A percentile compares a stretch with the other conserved stretches of the same genome.
phyloP scores from a whole-genome alignment of 345 rosid species.

The Barbarea vulgaris region DNA sequence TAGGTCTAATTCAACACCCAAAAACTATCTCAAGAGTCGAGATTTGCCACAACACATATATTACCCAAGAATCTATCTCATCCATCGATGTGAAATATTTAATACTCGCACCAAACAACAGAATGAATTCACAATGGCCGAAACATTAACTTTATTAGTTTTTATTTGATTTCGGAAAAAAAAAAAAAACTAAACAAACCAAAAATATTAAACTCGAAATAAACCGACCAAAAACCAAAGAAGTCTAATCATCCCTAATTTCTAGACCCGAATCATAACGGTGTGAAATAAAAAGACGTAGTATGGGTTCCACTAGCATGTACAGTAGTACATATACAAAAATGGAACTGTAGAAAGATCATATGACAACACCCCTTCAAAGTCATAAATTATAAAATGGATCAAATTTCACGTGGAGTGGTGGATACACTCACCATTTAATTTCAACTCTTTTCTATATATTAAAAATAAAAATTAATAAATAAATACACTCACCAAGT shows the following conservation, averaged over 20 bases:
- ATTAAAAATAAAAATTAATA: not conserved
- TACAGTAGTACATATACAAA: not conserved
- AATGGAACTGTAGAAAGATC: not conserved
- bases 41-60: no score
- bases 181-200: not conserved
- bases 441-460: conserved; percentile 4
- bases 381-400: not conserved
- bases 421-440: conserved; percentile 43
- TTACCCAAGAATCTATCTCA: no score
- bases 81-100: no score
- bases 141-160: not conserved
- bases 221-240: not conserved
- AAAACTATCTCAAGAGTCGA: no score
- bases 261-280: not conserved
- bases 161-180: not conserved
- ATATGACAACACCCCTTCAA: conserved; percentile 35
- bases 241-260: not conserved
- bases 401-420: conserved; percentile 30
- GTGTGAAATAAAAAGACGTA: not conserved
- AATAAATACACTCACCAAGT: not conserved
- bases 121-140: no score
- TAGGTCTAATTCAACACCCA: no score
- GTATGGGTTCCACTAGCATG: not conserved
- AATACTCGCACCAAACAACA: not conserved
- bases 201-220: not conserved